Percentiles rank a stretch among this genome's conserved stretches.
Evolutionary conservation across 345 rosid genomes (phyloP).

Genomic region (Citrus maxima): DNA sequence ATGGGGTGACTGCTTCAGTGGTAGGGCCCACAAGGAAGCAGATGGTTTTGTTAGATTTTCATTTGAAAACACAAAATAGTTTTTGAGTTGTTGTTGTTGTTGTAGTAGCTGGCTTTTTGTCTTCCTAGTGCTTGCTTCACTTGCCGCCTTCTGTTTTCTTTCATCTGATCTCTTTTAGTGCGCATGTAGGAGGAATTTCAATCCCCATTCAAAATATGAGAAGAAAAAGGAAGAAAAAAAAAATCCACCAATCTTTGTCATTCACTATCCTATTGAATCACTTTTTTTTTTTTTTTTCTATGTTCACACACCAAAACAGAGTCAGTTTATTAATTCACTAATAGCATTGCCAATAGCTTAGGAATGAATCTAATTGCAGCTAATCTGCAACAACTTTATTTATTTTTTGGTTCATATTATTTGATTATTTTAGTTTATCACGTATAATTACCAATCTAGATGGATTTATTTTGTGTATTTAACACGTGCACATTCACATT

Average conservation of each 20-base stretch:
- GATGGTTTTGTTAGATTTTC: not conserved
- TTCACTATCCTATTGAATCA: not conserved
- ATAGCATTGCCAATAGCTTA: not conserved
- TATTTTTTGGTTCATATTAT: too few species aligned
- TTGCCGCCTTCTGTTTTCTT: not conserved
- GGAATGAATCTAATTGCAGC: not conserved
- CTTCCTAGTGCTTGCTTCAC: not conserved
- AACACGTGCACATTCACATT: not conserved
- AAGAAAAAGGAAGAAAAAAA: too few species aligned
- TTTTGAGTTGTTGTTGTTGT: not conserved
- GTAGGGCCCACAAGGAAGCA: constrained; percentile 39
- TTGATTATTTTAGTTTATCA: not conserved
- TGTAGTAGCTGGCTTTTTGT: too few species aligned
- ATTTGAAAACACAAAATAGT: not conserved
- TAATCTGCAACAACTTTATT: constrained; percentile 12
- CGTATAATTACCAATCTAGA: not conserved
- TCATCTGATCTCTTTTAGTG: constrained; percentile 14
- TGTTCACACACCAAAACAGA: constrained; percentile 2
- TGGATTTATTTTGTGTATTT: not conserved
- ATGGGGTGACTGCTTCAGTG: constrained; percentile 45
- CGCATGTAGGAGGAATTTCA: constrained; percentile 21
- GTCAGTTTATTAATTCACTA: not conserved
- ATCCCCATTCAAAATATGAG: not conserved
- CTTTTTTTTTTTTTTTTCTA: not conserved
- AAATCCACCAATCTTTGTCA: constrained; percentile 17